phyloP scores from a whole-genome alignment of 2,329 filamentous ascomycete genomes.

The Drechslerella coelobrocha region DNA sequence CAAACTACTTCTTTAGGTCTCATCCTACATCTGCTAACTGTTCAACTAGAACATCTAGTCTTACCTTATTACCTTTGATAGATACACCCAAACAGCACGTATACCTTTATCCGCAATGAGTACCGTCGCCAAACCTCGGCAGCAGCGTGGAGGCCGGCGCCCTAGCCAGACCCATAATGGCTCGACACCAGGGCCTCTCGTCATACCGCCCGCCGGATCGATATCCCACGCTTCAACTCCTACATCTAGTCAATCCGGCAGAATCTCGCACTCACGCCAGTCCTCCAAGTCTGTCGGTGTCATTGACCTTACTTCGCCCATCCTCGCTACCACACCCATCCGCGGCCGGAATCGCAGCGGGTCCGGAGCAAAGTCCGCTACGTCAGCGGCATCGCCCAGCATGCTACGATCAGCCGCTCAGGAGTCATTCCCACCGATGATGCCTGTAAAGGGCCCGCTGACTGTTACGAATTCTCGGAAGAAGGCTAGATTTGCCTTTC shows the following conservation, averaged over 20 bases:
- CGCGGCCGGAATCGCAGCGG: slow-evolving; percentile 25
- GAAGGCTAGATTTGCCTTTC: slow-evolving; percentile 36
- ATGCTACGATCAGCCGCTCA: slow-evolving; percentile 37
- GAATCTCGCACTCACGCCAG: slow-evolving; percentile 32
- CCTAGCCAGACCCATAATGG: slow-evolving; percentile 41
- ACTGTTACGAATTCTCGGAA: slow-evolving; percentile 37
- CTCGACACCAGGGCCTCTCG: slow-evolving; percentile 34
- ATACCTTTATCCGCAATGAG: slow-evolving; percentile 19
- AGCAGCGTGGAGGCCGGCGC: slow-evolving; percentile 39
- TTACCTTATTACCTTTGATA: no score
- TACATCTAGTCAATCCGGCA: slow-evolving; percentile 30
- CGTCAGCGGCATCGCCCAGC: slow-evolving; percentile 36
- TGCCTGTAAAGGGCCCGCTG: slow-evolving; percentile 40
- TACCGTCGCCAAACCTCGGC: slow-evolving; percentile 46
- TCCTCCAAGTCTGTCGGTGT: slow-evolving; percentile 44
- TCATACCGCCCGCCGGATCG: slow-evolving; percentile 34
- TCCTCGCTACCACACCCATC: slow-evolving; percentile 25
- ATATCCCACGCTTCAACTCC: slow-evolving; percentile 43
- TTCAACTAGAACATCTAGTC: not conserved
- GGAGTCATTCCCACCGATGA: slow-evolving; percentile 39
- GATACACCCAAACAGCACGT: no score
- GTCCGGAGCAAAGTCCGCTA: slow-evolving; percentile 32
- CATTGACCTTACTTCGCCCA: slow-evolving; percentile 47
- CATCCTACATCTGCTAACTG: no score
- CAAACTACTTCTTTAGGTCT: not conserved